Evolutionary conservation across 805 yeast species (phyloP).

Genomic region (Starmerella apis): DNA sequence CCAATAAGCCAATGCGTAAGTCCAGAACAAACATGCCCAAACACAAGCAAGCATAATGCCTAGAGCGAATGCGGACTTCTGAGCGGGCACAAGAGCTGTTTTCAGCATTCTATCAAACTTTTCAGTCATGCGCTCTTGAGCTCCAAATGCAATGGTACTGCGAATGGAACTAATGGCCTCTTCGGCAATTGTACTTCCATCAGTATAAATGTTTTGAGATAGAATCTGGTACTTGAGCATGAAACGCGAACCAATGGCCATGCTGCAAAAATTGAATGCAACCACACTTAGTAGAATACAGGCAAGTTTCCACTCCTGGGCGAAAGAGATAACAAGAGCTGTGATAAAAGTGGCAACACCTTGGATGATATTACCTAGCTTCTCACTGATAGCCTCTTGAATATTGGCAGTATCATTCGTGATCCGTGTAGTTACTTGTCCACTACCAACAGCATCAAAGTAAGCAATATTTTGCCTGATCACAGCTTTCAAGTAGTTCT

Average conservation of each 20-base stretch:
- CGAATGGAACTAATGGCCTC: slow-evolving; percentile 36
- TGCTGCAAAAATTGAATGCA: slow-evolving; percentile 28
- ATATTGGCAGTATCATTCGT: slow-evolving; percentile 35
- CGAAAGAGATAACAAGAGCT: slow-evolving; percentile 33
- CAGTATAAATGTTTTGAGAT: slow-evolving; percentile 26
- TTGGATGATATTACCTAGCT: slow-evolving; percentile 33
- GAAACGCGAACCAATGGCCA: slow-evolving; percentile 29
- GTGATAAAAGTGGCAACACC: slow-evolving; percentile 35
- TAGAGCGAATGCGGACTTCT: slow-evolving; percentile 28
- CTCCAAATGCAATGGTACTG: slow-evolving; percentile 36
- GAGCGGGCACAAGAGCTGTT: slow-evolving; percentile 25
- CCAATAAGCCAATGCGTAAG: slow-evolving; percentile 37
- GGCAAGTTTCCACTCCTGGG: slow-evolving; percentile 33
- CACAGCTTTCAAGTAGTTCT: slow-evolving; percentile 32
- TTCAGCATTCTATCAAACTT: slow-evolving; percentile 30
- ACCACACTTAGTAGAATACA: slow-evolving; percentile 32
- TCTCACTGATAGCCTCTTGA: slow-evolving; percentile 38
- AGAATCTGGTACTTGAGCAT: slow-evolving; percentile 28
- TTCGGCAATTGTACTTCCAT: slow-evolving; percentile 35
- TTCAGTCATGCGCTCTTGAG: slow-evolving; percentile 32
- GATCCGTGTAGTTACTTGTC: slow-evolving; percentile 37
- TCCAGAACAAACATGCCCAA: slow-evolving; percentile 32
- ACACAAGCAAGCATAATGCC: slow-evolving; percentile 33
- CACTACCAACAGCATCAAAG: slow-evolving; percentile 37
- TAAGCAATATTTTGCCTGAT: slow-evolving; percentile 36